Percentiles rank a stretch among this genome's conserved stretches.
These are phyloP conservation scores for Massariosphaeria phaeospora DNA, from an alignment of 495 filamentous ascomycete species.

Conservation along the genomic window DNA sequence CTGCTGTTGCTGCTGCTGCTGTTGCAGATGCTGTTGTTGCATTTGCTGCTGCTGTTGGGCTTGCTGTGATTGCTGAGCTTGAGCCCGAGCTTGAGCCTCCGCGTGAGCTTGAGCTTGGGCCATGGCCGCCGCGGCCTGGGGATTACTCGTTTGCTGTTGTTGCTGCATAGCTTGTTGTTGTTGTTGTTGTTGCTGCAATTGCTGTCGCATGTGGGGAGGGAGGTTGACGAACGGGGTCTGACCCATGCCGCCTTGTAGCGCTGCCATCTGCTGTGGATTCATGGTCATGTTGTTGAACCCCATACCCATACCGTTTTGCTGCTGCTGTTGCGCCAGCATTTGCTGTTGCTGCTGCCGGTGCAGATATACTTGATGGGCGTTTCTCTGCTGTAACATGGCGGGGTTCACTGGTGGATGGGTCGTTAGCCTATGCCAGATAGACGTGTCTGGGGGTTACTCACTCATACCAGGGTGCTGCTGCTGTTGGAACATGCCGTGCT, in stretches of 20 bases:
- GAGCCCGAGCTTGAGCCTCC: conserved; percentile 9
- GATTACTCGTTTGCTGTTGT: not conserved
- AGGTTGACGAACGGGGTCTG: conserved; percentile 9
- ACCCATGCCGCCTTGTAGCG: conserved; percentile 8
- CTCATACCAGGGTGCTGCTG: conserved; percentile 40
- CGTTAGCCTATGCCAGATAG: not conserved
- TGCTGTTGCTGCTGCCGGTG: conserved; percentile 42
- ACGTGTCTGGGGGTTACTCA: conserved; percentile 1
- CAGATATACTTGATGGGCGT: conserved; percentile 18
- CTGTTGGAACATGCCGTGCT: conserved; percentile 41
- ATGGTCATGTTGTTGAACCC: conserved; percentile 16
- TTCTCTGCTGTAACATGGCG: conserved; percentile 7
- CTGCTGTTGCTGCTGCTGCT: conserved; percentile 13
- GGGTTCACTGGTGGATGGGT: conserved; percentile 10
- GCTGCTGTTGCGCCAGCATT: conserved; percentile 24
- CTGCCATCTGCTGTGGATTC: conserved; percentile 26
- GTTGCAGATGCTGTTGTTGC: conserved; percentile 19
- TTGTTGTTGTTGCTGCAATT: conserved; percentile 21
- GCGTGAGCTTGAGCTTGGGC: not conserved
- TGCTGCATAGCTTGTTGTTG: conserved; percentile 32
- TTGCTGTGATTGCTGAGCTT: conserved; percentile 22
- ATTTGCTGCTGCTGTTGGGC: conserved; percentile 14
- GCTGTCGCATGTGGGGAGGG: conserved; percentile 28
- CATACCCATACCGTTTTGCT: conserved; percentile 26
- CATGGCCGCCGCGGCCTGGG: not conserved